Base-by-base conservation (phyloP, 345 rosid species). In the Populus davidiana region DNA sequence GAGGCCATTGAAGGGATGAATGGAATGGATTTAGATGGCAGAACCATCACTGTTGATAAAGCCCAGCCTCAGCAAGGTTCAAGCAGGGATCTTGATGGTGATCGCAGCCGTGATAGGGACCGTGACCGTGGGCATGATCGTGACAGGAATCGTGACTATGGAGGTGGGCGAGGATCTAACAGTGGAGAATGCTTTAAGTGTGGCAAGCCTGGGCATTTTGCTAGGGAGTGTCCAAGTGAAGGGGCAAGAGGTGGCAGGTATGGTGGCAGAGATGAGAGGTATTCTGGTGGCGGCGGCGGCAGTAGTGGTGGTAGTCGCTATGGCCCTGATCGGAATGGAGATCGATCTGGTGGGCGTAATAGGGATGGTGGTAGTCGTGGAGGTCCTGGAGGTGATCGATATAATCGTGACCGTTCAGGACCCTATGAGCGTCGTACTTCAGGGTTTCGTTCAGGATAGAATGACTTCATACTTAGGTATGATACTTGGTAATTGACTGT, bases 171-270 rank as follows among this genome's bases (percentile, higher is more conserved):
- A 63, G 90, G 93, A 74, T 69, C 83, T 67, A 86, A 85, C 81
- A 89, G 93, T 75, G 97, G 96, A 77, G 98, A 90, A 47, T 94
- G 98, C 87, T 94, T 94, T 74, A 92, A 89, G 82, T 94, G 98
- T 68, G 97, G 97, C 72, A 94, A 94, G 83, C 97, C 97, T 80
- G 97, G 98, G 50, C 98, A 94, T 82, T 94, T 94, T 83, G 97
- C 98, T 43, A 83, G 98, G 83, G 98, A 94, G 80, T 94, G 97
- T 78, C 97, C 97, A 38, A 81, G 90, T 81, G 98, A 89, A 77
- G 88, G 86, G 35, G 87, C 76, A 74, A 83, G 88, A 78, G 79
- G 86, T 18, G 89, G 86, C 67, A 84, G 87, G 73, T 83, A 83
- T 82, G 86, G 86, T 61, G 84, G 86, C 13, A 81, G 86, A 75